A percentile compares a stretch with the other conserved stretches of the same genome.
These are phyloP conservation scores for Populus alba DNA, from an alignment of 345 rosid genomes.

Conservation along the genomic window DNA sequence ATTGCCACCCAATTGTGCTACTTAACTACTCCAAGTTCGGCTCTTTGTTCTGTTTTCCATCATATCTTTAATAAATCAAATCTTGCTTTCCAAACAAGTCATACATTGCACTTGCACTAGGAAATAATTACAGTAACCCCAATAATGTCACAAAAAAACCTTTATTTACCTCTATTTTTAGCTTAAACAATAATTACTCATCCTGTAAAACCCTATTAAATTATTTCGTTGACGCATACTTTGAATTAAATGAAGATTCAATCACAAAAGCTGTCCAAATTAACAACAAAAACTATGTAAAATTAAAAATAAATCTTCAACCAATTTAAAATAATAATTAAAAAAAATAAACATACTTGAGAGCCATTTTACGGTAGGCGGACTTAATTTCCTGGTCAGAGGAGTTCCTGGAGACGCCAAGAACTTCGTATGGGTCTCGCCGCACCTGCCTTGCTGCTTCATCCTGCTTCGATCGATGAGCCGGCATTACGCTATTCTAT, in stretches of 20 bases:
- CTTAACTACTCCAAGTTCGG: neutral
- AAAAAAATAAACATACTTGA: conserved; percentile 48
- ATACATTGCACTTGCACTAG: neutral
- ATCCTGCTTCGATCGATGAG: conserved; percentile 36
- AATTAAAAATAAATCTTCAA: neutral
- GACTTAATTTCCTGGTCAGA: conserved; percentile 93
- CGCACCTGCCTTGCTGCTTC: conserved; percentile 58
- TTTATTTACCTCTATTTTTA: neutral
- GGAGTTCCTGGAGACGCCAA: conserved; percentile 64
- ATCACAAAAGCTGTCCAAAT: neutral
- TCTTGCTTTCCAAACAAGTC: neutral
- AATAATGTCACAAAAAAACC: neutral
- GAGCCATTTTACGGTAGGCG: conserved; percentile 93
- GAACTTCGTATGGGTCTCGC: conserved; percentile 92
- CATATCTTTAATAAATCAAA: neutral
- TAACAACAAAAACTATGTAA: neutral
- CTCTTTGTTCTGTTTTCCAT: neutral
- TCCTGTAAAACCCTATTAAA: neutral
- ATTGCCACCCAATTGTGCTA: neutral
- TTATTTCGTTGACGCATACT: neutral
- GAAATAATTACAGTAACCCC: neutral
- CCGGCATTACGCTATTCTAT: conserved; percentile 20
- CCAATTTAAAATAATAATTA: neutral
- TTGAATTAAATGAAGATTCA: neutral
- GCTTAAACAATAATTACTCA: neutral